Conservation (phyloP, 305 asterid species). For the Fraxinus nigra region DNA sequence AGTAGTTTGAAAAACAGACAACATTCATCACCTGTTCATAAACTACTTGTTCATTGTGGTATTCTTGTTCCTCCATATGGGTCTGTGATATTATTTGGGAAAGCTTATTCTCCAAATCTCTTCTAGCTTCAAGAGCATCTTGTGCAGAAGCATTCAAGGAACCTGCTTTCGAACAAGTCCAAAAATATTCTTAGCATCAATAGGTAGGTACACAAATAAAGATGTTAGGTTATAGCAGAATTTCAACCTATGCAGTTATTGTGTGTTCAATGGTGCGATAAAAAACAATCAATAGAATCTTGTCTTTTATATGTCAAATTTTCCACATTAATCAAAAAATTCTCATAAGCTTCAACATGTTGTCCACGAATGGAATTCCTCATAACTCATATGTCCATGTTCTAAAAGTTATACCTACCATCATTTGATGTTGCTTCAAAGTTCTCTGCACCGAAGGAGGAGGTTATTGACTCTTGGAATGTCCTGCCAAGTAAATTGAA, state of each 20-base stretch:
- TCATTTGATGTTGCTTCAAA: conserved; percentile 28
- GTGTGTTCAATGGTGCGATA: conserved; percentile 3
- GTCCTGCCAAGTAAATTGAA: conserved; percentile 47
- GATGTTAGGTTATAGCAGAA: conserved; percentile 20
- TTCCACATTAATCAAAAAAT: not conserved
- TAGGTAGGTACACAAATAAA: conserved; percentile 10
- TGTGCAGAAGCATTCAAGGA: conserved; percentile 25
- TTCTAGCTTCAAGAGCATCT: conserved; percentile 33
- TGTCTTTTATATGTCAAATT: conserved; percentile 2
- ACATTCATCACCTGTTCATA: conserved; percentile 47
- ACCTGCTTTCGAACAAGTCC: conserved; percentile 34
- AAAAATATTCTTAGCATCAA: conserved; percentile 17
- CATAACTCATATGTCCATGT: conserved; percentile 2
- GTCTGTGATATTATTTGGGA: conserved; percentile 40
- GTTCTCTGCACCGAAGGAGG: conserved; percentile 32
- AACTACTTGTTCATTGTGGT: conserved; percentile 43
- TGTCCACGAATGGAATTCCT: conserved; percentile 6
- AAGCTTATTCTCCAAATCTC: conserved; percentile 43
- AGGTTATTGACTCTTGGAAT: conserved; percentile 45
- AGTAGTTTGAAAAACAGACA: conserved; percentile 12
- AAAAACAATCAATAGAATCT: conserved; percentile 12
- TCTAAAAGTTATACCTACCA: conserved; percentile 40
- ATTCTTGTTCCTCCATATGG: conserved; percentile 49
- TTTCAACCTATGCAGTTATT: not conserved
- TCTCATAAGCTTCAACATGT: conserved; percentile 8